phyloP scores from a whole-genome alignment of 352 stramenopile genomes.

The Thraustochytrium striatum region DNA sequence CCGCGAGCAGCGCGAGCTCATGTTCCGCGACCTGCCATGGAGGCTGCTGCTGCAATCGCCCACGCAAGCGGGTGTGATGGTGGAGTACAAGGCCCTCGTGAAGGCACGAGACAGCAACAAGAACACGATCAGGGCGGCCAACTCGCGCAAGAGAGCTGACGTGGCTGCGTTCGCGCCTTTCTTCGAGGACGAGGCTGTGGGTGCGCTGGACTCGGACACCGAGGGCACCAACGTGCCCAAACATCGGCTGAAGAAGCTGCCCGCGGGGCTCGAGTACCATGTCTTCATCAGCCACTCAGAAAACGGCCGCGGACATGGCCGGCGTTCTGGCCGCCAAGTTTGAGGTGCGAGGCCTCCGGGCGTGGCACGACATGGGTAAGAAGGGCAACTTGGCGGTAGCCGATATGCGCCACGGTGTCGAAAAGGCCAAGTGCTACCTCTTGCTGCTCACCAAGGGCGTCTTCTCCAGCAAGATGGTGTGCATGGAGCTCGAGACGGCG shows the following conservation, averaged over 20 bases:
- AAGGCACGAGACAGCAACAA: background rate
- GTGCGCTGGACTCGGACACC: background rate
- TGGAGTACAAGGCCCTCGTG: slow-evolving; percentile 4
- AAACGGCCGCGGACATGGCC: slow-evolving; percentile 11
- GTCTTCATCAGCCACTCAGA: slow-evolving; percentile 44
- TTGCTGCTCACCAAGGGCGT: slow-evolving; percentile 44
- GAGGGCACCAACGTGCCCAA: background rate
- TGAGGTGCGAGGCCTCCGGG: background rate
- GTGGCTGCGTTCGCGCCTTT: background rate
- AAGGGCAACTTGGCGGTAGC: background rate
- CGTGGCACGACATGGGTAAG: slow-evolving; percentile 27
- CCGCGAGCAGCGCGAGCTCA: background rate
- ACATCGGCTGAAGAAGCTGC: background rate
- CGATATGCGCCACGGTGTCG: slow-evolving; percentile 39
- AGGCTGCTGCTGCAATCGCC: slow-evolving; percentile 4
- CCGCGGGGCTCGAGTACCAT: slow-evolving; percentile 9
- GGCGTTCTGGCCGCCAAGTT: slow-evolving; percentile 19
- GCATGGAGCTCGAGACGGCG: slow-evolving; percentile 39
- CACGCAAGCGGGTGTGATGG: background rate
- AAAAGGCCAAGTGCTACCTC: background rate
- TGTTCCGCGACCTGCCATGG: slow-evolving; percentile 20
- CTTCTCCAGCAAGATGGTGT: slow-evolving; percentile 22
- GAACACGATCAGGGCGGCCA: background rate
- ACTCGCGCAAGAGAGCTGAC: background rate
- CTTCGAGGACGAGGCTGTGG: background rate